These are phyloP conservation scores for Exserohilum turcica DNA, from an alignment of 2,329 filamentous ascomycete species.

Conservation along the genomic window DNA sequence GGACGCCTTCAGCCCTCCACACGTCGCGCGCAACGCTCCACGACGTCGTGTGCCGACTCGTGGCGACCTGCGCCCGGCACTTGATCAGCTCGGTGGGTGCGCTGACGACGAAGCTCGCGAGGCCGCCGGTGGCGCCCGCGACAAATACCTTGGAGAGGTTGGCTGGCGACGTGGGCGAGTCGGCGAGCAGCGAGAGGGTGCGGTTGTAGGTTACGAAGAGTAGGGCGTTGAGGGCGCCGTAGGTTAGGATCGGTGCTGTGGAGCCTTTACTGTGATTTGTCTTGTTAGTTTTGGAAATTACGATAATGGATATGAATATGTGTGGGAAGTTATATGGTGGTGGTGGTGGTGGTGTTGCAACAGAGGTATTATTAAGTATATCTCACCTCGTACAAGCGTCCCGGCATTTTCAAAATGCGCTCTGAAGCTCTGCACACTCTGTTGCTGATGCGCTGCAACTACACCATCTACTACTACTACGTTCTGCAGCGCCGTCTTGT, in stretches of 20 bases:
- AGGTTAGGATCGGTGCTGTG: slow-evolving; percentile 84
- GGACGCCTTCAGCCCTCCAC: slow-evolving; percentile 62
- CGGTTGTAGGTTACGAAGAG: slow-evolving; percentile 92
- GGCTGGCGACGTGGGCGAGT: slow-evolving; percentile 27
- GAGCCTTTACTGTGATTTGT: slow-evolving; percentile 60
- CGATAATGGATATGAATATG: background rate
- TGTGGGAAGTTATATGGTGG: background rate
- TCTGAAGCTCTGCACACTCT: slow-evolving; percentile 21
- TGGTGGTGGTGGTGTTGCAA: background rate
- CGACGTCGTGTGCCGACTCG: slow-evolving; percentile 52
- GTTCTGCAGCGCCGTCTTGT: slow-evolving; percentile 11
- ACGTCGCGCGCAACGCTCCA: slow-evolving; percentile 69
- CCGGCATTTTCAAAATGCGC: slow-evolving; percentile 46
- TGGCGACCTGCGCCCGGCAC: slow-evolving; percentile 77
- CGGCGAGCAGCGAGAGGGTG: slow-evolving; percentile 66
- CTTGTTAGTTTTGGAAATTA: background rate
- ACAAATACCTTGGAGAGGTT: slow-evolving; percentile 72
- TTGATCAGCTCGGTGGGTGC: slow-evolving; percentile 91
- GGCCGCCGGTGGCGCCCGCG: slow-evolving; percentile 79
- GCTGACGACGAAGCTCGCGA: slow-evolving; percentile 84
- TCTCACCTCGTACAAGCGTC: slow-evolving; percentile 45
- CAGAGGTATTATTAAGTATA: background rate
- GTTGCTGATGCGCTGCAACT: background rate
- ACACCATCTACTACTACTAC: slow-evolving; percentile 14
- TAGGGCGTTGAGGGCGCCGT: slow-evolving; percentile 87